phyloP scores from a whole-genome alignment of 2,329 filamentous ascomycete species.

The Grosmannia huntii region DNA sequence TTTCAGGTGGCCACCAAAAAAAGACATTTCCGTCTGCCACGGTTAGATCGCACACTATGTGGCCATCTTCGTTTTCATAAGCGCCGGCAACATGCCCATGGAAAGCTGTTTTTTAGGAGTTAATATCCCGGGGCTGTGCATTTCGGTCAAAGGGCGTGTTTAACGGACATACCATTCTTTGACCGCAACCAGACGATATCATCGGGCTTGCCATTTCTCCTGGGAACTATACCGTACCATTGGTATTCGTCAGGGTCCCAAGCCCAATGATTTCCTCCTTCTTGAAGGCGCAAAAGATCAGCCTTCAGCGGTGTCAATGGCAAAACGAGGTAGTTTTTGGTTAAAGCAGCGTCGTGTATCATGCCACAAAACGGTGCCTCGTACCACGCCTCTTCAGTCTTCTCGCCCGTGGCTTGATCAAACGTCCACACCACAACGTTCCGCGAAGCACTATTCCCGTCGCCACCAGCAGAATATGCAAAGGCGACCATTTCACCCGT shows the following conservation, averaged over 20 bases:
- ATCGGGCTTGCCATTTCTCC: constrained; percentile 33
- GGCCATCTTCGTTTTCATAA: constrained; percentile 32
- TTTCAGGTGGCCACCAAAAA: constrained; percentile 29
- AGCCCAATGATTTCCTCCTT: constrained; percentile 35
- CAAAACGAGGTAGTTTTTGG: constrained; percentile 33
- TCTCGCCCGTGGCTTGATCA: constrained; percentile 24
- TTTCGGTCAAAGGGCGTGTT: neutral
- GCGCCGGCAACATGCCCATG: constrained; percentile 35
- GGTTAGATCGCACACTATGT: constrained; percentile 31
- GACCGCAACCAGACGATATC: constrained; percentile 40
- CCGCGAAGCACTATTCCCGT: constrained; percentile 27
- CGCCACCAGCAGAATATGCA: constrained; percentile 34
- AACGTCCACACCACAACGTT: constrained; percentile 35
- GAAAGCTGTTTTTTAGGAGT: constrained; percentile 19
- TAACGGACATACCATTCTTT: constrained; percentile 30
- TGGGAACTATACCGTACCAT: constrained; percentile 40
- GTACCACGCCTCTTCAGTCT: constrained; percentile 34
- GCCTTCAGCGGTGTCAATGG: constrained; percentile 35
- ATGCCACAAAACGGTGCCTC: constrained; percentile 38
- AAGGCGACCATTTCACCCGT: constrained; percentile 40
- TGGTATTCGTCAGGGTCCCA: constrained; percentile 42
- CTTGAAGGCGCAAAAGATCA: constrained; percentile 27
- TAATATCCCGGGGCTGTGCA: neutral
- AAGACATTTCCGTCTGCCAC: constrained; percentile 32
- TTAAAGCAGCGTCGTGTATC: constrained; percentile 37